phyloP scores from a whole-genome alignment of 202 grass and related monocot genomes.

The Cymbopogon flexuosus region DNA sequence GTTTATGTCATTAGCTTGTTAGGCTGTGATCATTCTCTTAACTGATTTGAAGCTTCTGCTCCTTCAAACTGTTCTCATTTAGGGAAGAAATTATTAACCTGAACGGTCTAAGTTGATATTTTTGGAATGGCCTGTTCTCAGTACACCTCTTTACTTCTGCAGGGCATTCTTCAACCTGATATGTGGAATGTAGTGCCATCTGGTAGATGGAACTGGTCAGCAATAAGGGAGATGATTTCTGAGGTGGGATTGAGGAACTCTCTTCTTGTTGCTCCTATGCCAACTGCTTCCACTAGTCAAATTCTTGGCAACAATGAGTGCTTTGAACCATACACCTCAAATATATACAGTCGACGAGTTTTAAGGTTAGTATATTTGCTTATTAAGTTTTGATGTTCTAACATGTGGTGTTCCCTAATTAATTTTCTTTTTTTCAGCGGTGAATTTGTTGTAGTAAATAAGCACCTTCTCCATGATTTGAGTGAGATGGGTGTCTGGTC shows the following conservation, averaged over 20 bases:
- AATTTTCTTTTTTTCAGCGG: constrained; percentile 32
- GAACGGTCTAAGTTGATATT: neutral
- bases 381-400: too few relatives aligned
- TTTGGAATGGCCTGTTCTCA: neutral
- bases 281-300: constrained; percentile 95
- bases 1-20: neutral
- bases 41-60: neutral
- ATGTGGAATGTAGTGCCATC: constrained; percentile 85
- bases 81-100: neutral
- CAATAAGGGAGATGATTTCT: constrained; percentile 58
- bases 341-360: constrained; percentile 85
- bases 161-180: constrained; percentile 91
- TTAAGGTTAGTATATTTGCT: constrained; percentile 45
- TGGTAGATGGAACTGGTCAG: constrained; percentile 69
- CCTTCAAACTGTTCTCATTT: neutral
- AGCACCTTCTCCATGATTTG: constrained; percentile 38
- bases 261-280: constrained; percentile 96
- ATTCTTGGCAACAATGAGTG: constrained; percentile 99
- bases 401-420: too few relatives aligned
- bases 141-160: neutral
- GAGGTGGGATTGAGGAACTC: constrained; percentile 79
- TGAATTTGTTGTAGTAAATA: too few relatives aligned
- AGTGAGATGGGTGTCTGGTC: constrained; percentile 88
- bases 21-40: neutral
- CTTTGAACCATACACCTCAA: constrained; percentile 96